Evolutionary conservation across 2,329 filamentous ascomycete genomes (phyloP).

Genomic region (Alternaria gansuensis): DNA sequence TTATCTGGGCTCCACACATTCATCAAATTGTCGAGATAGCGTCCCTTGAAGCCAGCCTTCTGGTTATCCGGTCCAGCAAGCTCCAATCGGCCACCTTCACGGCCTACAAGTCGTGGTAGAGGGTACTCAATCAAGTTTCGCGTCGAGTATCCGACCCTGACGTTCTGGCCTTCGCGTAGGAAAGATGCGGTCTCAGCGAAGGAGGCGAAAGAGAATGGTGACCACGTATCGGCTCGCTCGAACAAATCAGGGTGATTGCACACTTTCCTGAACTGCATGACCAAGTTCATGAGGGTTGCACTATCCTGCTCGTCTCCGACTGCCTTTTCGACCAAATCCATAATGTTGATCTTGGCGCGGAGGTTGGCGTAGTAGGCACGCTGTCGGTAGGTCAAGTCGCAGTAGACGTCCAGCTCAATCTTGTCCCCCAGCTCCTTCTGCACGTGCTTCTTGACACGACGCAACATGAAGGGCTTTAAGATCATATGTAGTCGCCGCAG

Average conservation of each 20-base stretch:
- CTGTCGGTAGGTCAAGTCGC: constrained; percentile 94
- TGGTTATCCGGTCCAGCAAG: constrained; percentile 76
- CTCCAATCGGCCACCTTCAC: constrained; percentile 78
- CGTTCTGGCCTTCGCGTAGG: constrained; percentile 81
- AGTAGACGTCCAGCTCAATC: constrained; percentile 96
- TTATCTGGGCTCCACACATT: constrained; percentile 90
- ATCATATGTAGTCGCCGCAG: constrained; percentile 98
- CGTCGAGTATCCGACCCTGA: constrained; percentile 86
- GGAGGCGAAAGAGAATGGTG: constrained; percentile 81
- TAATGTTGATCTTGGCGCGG: constrained; percentile 96
- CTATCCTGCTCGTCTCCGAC: constrained; percentile 94
- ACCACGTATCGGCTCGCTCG: constrained; percentile 89
- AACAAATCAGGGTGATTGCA: constrained; percentile 99
- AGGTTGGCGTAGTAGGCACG: constrained; percentile 91
- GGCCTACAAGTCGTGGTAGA: constrained; percentile 82
- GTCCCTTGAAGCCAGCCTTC: constrained; percentile 79
- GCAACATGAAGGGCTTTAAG: constrained; percentile 98
- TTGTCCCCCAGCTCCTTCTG: constrained; percentile 99
- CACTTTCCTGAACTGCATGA: constrained; percentile 99
- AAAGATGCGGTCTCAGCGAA: constrained; percentile 97
- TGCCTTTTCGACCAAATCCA: constrained; percentile 98
- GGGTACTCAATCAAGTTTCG: constrained; percentile 85
- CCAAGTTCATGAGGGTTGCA: constrained; percentile 96
- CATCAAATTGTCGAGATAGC: constrained; percentile 81
- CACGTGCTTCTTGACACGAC: constrained; percentile 99